A percentile compares a stretch with the other conserved stretches of the same genome.
These are phyloP conservation scores for Rhodamnia argentea DNA, from an alignment of 345 rosid species.

Conservation along the genomic window DNA sequence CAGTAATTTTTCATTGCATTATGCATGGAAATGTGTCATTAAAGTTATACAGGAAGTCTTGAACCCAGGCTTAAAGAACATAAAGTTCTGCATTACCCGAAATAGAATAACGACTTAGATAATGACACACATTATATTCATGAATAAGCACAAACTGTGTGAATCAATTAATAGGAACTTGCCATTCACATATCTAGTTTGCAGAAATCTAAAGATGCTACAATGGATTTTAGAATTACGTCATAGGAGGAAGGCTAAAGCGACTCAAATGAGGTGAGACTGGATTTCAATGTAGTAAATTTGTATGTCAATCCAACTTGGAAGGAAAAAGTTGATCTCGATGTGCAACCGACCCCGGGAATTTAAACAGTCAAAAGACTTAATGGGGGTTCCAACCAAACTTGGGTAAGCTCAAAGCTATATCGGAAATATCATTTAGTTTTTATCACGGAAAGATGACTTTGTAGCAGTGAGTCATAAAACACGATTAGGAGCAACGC, in stretches of 20 bases:
- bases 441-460: not conserved
- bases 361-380: not conserved
- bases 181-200: not conserved
- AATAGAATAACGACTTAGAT: not conserved
- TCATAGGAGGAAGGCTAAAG: not conserved
- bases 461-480: not conserved
- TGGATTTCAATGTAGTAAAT: not conserved
- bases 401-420: not conserved
- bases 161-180: not conserved
- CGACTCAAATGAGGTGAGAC: not conserved
- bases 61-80: not conserved
- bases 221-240: not conserved
- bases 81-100: not conserved
- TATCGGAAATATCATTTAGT: not conserved
- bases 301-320: not conserved
- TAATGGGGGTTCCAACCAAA: not conserved
- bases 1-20: not conserved
- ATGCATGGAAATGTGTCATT: not conserved
- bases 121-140: not conserved
- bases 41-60: not conserved
- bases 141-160: not conserved
- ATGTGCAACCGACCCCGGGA: not conserved
- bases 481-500: not conserved
- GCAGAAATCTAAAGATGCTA: not conserved
- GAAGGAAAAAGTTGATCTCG: not conserved